Evolutionary conservation across 768 basidiomycete species (phyloP), one percentile per base, ranked within the genome.

Genomic region (Boletus subcaerulescens): DNA sequence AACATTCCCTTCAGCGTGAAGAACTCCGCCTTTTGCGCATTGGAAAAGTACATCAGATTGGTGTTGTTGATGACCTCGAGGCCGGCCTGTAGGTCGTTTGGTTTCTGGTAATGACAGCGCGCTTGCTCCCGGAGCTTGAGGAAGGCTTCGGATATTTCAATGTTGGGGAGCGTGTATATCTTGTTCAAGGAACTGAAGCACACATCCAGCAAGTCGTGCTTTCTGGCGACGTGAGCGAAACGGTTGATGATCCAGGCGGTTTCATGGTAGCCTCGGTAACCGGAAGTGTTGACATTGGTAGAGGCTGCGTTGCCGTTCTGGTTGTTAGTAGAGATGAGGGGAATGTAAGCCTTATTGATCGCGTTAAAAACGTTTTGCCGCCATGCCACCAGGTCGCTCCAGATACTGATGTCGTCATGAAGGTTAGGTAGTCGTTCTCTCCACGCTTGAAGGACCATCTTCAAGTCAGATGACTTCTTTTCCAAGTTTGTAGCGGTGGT

Each of bases 161-260:
- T 99, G 69, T 99, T 99, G 20, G 97, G 97, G 18, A 99, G 78
- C 0, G 93, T 95, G 72, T 99, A 99, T 60, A 99, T 99, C 74
- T 94, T 98, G 71, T 89, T 94, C 65, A 99, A 79, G 2, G 91
- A 90, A 6, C 82, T 91, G 74, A 92, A 93, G 76, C 97, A 98
- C 39, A 97, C 97, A 45, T 99, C 97, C 43, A 95, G 80, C 8
- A 99, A 80, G 57, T 95, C 91, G 66, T 99, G 97, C 73, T 98
- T 96, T 54, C 97, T 82, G 20, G 97, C 97, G 51, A 98, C 94
- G 73, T 99, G 96, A 10, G 97, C 97, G 66, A 99, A 98, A 15
- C 97, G 88, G 69, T 99, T 99, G 76, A 98, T 98, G 67, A 97
- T 98, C 97, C 97, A 99, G 8, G 97, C 97, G 0, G 94, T 98